Evolutionary conservation across 2,329 filamentous ascomycete genomes (phyloP), one percentile per base, ranked within the genome.

Genomic region (Rutstroemia sydowiana): DNA sequence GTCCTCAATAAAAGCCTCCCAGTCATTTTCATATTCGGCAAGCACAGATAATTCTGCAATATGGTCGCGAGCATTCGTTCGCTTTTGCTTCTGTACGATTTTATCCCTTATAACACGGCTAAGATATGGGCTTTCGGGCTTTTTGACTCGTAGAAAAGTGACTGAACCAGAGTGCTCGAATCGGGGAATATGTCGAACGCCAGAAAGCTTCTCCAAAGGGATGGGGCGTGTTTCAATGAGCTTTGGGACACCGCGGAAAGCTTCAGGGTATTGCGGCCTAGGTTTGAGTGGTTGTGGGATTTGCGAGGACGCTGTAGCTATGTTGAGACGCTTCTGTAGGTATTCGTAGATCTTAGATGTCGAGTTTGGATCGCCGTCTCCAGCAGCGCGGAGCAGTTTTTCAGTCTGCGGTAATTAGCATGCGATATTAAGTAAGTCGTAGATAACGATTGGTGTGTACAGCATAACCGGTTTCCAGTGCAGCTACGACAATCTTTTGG

Each of bases 401-500:
- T 66, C 61, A 16, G 55, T 56, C 64, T 66, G 28, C 10, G 1
- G 13, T 42, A 14, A n/a, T 44, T 26, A 48, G 31, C 6, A 18
- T 5, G 26, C 37, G 31, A 23, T 43, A 21, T 42, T 28, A 20
- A 13, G 13, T 23, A 42, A 41, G 3, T 39, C 13, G 16, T 5
- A 31, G n/a, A 26, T 28, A 47, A 30, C 6, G 13, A 13, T 36
- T 40, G 39, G 13, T 37, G 56, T 60, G 10, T 48, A 81, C 80
- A 68, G 80, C 78, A 70, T 91, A 91, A 21, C 87, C 88, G 23
- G 79, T 77, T 31, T 77, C 70, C 60, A 92, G 78, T 7, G 81
- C 77, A 2, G 79, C 71, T 45, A 77, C 75, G 21, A 88, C 71
- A 34, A 87, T 73, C 16, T 80, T 75, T 1, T 75, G 70, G 57